phyloP scores from a whole-genome alignment of 169 alveolate species.

The Cryptosporidium andersoni region DNA sequence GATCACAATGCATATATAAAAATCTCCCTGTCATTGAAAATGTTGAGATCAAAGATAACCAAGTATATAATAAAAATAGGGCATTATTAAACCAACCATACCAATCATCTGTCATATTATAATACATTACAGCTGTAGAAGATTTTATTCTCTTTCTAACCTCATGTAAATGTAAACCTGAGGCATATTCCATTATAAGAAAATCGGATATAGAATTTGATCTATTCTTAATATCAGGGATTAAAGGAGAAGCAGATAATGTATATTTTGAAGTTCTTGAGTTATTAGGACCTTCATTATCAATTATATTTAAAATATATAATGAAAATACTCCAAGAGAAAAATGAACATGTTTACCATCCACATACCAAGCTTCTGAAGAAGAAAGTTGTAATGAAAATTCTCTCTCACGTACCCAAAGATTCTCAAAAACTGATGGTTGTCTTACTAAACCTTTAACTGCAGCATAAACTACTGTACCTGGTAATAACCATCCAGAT shows the following conservation, averaged over 20 bases:
- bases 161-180: conserved; percentile 28
- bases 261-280: neutral
- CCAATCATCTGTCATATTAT: conserved; percentile 47
- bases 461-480: conserved; percentile 40
- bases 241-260: conserved; percentile 2
- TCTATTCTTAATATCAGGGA: conserved; percentile 15
- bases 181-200: conserved; percentile 51
- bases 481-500: conserved; percentile 50
- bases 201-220: conserved; percentile 24
- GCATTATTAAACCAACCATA: conserved; percentile 59
- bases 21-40: conserved; percentile 65
- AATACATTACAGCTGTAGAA: conserved; percentile 32
- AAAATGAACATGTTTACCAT: conserved; percentile 17
- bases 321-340: conserved; percentile 52
- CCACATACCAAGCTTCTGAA: conserved; percentile 37
- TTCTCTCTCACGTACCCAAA: conserved; percentile 54
- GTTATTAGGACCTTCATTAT: neutral
- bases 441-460: conserved; percentile 25
- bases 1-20: conserved; percentile 58
- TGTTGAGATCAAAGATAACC: conserved; percentile 28
- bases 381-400: conserved; percentile 42
- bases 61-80: conserved; percentile 16
- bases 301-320: neutral
- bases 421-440: neutral
- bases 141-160: conserved; percentile 38